A percentile compares a stretch with the other conserved stretches of the same genome.
These are phyloP conservation scores for Thermothielavioides terrestris DNA, from an alignment of 495 filamentous ascomycete genomes.

Conservation along the genomic window DNA sequence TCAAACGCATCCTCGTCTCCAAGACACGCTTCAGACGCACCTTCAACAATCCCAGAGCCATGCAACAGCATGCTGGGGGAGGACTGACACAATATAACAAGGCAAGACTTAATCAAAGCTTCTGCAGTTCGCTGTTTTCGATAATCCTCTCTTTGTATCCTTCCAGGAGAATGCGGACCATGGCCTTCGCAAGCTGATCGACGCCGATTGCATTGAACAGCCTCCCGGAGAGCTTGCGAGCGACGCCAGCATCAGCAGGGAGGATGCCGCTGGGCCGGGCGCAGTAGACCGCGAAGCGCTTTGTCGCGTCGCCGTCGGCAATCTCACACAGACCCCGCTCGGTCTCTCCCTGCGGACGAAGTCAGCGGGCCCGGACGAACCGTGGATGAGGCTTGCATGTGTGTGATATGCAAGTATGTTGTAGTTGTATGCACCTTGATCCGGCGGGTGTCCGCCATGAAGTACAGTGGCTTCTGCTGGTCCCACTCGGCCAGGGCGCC, in stretches of 20 bases:
- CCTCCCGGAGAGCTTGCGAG: constrained; percentile 19
- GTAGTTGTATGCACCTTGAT: constrained; percentile 32
- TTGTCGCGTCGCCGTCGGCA: constrained; percentile 18
- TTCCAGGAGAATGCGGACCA: constrained; percentile 32
- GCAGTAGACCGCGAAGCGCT: constrained; percentile 24
- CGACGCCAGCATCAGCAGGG: constrained; percentile 25
- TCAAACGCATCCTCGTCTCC: too few relatives aligned
- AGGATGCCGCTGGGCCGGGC: constrained; percentile 30
- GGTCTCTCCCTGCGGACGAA: constrained; percentile 28
- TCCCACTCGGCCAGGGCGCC: constrained; percentile 41
- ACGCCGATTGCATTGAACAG: constrained; percentile 23
- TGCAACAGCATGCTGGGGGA: background rate
- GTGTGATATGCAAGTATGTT: background rate
- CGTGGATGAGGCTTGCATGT: background rate
- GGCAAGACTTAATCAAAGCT: constrained; percentile 12
- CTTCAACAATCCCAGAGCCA: background rate
- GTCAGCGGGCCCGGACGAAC: background rate
- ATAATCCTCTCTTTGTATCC: constrained; percentile 28
- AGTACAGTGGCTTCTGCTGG: constrained; percentile 35
- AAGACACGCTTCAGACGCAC: too few relatives aligned
- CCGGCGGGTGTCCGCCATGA: constrained; percentile 34
- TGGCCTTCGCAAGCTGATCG: constrained; percentile 32
- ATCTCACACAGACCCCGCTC: constrained; percentile 34
- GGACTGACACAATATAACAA: background rate
- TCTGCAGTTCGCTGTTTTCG: constrained; percentile 22